Percentiles rank a stretch among this genome's conserved stretches.
Conservation (phyloP, 805 yeast genomes). For the Clavispora asparagi region DNA sequence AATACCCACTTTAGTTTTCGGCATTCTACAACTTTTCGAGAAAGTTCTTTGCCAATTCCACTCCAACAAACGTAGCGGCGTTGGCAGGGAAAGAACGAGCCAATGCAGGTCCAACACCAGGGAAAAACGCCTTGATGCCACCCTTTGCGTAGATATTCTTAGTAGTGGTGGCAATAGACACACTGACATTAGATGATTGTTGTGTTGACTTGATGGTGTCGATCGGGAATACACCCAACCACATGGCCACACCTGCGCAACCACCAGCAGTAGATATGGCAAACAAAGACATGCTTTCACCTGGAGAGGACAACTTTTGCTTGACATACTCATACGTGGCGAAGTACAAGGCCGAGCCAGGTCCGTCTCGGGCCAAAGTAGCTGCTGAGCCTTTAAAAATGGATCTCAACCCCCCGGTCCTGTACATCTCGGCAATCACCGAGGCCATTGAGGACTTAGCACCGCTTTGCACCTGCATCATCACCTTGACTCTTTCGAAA, state of each 20-base stretch:
- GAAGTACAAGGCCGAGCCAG: constrained; percentile 93
- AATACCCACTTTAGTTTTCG: neutral
- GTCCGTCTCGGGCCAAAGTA: constrained; percentile 94
- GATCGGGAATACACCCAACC: constrained; percentile 93
- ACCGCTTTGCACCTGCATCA: constrained; percentile 70
- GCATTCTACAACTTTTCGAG: constrained; percentile 24
- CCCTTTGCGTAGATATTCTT: constrained; percentile 64
- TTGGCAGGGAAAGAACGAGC: constrained; percentile 96
- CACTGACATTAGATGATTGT: constrained; percentile 54
- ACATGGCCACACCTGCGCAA: constrained; percentile 93
- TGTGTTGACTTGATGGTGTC: constrained; percentile 89
- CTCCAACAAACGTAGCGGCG: constrained; percentile 98
- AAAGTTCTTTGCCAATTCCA: constrained; percentile 63
- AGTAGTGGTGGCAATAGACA: constrained; percentile 62
- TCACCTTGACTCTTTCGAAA: constrained; percentile 91
- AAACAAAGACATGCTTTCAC: constrained; percentile 55
- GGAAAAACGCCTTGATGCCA: constrained; percentile 90
- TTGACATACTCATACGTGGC: constrained; percentile 89
- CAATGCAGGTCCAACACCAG: constrained; percentile 94
- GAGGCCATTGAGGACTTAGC: constrained; percentile 43
- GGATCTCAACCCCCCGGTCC: constrained; percentile 77
- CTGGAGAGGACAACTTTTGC: constrained; percentile 50
- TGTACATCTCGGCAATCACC: constrained; percentile 63
- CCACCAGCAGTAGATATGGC: constrained; percentile 92
- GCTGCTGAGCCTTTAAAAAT: constrained; percentile 89